A percentile compares a stretch with the other conserved stretches of the same genome.
Evolutionary conservation across 768 basidiomycete genomes (phyloP).

Genomic region (Boletus rufocinnamomeus): DNA sequence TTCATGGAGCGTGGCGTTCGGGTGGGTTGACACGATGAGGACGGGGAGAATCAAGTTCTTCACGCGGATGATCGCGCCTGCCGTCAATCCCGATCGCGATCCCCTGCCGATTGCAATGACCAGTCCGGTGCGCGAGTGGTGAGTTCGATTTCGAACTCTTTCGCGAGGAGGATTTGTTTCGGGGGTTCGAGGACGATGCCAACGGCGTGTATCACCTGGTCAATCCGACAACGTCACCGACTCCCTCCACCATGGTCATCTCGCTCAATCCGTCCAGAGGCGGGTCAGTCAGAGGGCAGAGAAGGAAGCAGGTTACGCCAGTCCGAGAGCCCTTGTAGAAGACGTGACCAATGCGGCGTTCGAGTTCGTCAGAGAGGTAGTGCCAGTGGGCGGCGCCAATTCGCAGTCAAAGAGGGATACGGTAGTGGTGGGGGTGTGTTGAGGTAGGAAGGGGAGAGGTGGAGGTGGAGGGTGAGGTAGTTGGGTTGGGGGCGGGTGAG

Average conservation of each 20-base stretch:
- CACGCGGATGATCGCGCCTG: slow-evolving; percentile 40
- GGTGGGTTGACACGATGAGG: slow-evolving; percentile 70
- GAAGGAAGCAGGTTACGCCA: too few species aligned
- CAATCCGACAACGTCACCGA: too few species aligned
- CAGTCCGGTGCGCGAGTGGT: slow-evolving; percentile 18
- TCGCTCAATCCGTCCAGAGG: slow-evolving; percentile 36
- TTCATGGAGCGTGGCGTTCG: slow-evolving; percentile 60
- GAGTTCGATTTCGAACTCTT: slow-evolving; percentile 44
- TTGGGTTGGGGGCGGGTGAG: slow-evolving; percentile 51
- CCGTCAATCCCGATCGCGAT: neutral
- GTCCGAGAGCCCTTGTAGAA: too few species aligned
- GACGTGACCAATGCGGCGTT: too few species aligned
- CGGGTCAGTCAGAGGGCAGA: too few species aligned
- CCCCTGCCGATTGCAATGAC: neutral
- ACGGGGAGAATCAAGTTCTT: slow-evolving; percentile 50
- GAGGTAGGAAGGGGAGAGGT: slow-evolving; percentile 45
- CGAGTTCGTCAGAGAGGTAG: too few species aligned
- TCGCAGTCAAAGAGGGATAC: too few species aligned
- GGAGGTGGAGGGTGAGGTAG: slow-evolving; percentile 45
- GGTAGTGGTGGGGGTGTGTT: slow-evolving; percentile 57
- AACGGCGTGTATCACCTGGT: slow-evolving; percentile 36
- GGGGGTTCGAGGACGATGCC: slow-evolving; percentile 46
- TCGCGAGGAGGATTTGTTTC: slow-evolving; percentile 55
- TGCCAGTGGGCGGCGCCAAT: too few species aligned
- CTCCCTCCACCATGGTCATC: too few species aligned